These are phyloP conservation scores for Eleusine coracana DNA, from an alignment of 176 grass and related monocot genomes.

Conservation along the genomic window DNA sequence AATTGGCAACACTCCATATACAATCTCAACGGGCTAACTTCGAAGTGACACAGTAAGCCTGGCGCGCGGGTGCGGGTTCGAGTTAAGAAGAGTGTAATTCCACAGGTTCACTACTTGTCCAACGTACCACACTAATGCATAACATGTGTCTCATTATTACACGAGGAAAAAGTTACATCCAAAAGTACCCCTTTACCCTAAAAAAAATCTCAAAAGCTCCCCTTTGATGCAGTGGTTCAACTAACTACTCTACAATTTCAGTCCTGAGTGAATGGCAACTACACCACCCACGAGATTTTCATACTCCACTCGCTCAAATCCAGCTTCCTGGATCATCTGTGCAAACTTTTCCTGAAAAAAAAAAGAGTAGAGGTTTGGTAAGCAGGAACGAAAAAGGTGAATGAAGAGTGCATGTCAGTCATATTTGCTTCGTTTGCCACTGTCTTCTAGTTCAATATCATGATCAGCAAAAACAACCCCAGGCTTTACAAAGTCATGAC, in stretches of 20 bases:
- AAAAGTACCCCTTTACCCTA: not conserved
- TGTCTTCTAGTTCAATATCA: not conserved
- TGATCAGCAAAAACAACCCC: not conserved
- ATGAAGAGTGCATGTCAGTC: not conserved
- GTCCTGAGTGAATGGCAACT: constrained; percentile 91
- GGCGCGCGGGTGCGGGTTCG: too few relatives aligned
- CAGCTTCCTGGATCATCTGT: constrained; percentile 87
- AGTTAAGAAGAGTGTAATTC: not conserved
- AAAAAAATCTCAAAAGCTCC: too few relatives aligned
- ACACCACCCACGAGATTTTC: constrained; percentile 96
- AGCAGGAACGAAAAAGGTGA: not conserved
- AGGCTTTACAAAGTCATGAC: not conserved
- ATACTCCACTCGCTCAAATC: constrained; percentile 83
- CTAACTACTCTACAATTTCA: constrained; percentile 61
- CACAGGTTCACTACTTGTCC: not conserved
- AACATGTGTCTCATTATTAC: not conserved
- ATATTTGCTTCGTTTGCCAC: not conserved
- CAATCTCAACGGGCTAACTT: too few relatives aligned
- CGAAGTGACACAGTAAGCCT: too few relatives aligned
- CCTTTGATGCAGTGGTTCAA: not conserved
- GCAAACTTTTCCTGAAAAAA: constrained; percentile 74
- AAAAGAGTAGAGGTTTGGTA: constrained; percentile 27
- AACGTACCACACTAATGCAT: not conserved
- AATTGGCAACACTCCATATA: too few relatives aligned
- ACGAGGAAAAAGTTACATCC: not conserved